Base-by-base conservation (phyloP, 2,329 filamentous ascomycete genomes). In the Fusarium piperis region DNA sequence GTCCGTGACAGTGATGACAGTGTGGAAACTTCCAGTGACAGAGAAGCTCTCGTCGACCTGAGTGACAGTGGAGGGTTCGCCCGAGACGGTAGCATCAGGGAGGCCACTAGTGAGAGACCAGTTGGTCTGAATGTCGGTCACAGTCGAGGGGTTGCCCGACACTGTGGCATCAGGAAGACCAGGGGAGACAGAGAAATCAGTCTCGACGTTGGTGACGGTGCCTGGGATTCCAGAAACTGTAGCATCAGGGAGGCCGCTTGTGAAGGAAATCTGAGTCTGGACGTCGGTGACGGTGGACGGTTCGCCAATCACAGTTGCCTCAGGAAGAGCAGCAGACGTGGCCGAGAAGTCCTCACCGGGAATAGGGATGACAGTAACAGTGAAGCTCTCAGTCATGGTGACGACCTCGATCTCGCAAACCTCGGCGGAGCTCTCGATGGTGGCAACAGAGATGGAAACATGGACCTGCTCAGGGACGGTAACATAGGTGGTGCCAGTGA, bases 281-380 rank as follows among this genome's bases (percentile, higher is more conserved):
- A 78, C 51, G 36, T 79, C 70, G 16, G 80, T 81, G 39, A 79
- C 64, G 6, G 81, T 82, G 12, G 73, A 72, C 3, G 80, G 77
- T 33, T 75, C 71, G 6, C 76, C 80, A 15, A 79, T 77, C 36
- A 76, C 68, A 10, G 71, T 76, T 3, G 60, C 69, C 36, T 74
- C 74, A 16, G 59, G 59, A n/a, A 69, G 68, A 56, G 68, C 78
- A 53, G 60, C 64, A 52, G 68, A 77, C 16, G 68, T 64, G 16
- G 30, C 59, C 28, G 41, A 46, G 26, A 51, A 52, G 44, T 39
- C 41, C n/a, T 38, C 78, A 10, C 71, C 56, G 4, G 75, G 75
- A 3, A 71, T 69, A 2, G 78, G 75, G 15, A 70, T 66, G 9
- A 79, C 69, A 4, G 78, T 76, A 41, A 81, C 59, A 4, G 79